Evolutionary conservation across 768 basidiomycete species (phyloP).

Genomic region (Pisolithus marmoratus): DNA sequence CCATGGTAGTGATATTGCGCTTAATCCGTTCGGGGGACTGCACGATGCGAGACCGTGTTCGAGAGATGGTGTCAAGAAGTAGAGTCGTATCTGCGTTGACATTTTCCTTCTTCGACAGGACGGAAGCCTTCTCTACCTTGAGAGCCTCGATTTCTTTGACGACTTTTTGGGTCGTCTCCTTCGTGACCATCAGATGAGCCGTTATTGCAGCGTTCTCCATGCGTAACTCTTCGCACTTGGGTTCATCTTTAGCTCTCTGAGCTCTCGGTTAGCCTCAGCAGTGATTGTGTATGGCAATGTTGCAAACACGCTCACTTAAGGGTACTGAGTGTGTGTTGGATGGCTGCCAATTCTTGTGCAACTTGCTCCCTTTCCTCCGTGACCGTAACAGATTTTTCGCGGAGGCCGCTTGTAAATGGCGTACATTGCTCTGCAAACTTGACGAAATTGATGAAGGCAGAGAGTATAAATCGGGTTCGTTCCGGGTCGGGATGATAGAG

Average conservation of each 20-base stretch:
- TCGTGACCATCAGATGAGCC: constrained; percentile 62
- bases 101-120: constrained; percentile 65
- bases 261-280: constrained; percentile 34
- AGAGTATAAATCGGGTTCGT: constrained; percentile 70
- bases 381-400: constrained; percentile 51
- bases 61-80: constrained; percentile 54
- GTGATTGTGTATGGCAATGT: neutral
- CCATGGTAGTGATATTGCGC: constrained; percentile 76
- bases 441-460: constrained; percentile 90
- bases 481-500: constrained; percentile 66
- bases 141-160: constrained; percentile 64
- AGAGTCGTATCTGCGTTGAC: constrained; percentile 56
- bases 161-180: constrained; percentile 53
- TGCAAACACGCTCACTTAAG: constrained; percentile 45
- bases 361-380: constrained; percentile 60
- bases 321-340: constrained; percentile 45
- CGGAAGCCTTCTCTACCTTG: constrained; percentile 61
- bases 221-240: constrained; percentile 54
- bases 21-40: constrained; percentile 90
- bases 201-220: constrained; percentile 57
- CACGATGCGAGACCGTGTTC: constrained; percentile 72
- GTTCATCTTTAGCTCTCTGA: constrained; percentile 64
- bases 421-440: constrained; percentile 80
- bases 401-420: constrained; percentile 54
- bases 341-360: constrained; percentile 39